Conservation (phyloP, 2,329 filamentous ascomycete genomes). For the Grosmannia serpens region DNA sequence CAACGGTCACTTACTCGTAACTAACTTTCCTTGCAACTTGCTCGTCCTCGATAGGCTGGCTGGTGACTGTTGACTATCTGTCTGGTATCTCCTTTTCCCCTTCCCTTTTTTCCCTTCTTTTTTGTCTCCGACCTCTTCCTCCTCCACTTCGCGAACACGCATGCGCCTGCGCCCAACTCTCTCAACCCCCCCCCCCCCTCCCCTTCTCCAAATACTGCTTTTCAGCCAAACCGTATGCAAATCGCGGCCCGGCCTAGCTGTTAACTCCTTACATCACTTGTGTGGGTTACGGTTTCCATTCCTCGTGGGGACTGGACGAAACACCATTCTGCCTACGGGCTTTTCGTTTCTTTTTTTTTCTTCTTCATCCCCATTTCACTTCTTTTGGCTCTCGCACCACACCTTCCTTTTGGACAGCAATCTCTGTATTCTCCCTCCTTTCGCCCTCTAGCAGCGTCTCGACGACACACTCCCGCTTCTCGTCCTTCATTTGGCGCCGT, state of each 20-base stretch:
- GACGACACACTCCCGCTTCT: neutral
- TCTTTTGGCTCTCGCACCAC: neutral
- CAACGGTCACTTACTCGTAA: neutral
- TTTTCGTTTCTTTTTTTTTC: neutral
- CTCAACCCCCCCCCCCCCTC: neutral
- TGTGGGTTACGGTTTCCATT: neutral
- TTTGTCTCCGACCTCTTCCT: neutral
- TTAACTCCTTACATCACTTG: neutral
- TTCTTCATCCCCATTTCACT: neutral
- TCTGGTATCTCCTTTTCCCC: neutral
- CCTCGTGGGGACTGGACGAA: neutral
- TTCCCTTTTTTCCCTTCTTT: neutral
- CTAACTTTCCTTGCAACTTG: neutral
- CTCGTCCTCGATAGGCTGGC: neutral
- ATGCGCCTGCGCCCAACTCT: neutral
- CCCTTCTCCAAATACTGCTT: neutral
- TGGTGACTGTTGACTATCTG: neutral
- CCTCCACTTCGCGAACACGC: neutral
- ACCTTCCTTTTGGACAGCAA: neutral
- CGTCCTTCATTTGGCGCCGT: neutral
- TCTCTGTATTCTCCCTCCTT: neutral
- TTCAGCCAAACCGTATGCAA: constrained; percentile 1
- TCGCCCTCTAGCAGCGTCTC: neutral
- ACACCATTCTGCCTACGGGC: neutral
- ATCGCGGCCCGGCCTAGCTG: constrained; percentile 3